phyloP scores from a whole-genome alignment of 1,284 basidiomycete genomes.

The Mycena sp. region DNA sequence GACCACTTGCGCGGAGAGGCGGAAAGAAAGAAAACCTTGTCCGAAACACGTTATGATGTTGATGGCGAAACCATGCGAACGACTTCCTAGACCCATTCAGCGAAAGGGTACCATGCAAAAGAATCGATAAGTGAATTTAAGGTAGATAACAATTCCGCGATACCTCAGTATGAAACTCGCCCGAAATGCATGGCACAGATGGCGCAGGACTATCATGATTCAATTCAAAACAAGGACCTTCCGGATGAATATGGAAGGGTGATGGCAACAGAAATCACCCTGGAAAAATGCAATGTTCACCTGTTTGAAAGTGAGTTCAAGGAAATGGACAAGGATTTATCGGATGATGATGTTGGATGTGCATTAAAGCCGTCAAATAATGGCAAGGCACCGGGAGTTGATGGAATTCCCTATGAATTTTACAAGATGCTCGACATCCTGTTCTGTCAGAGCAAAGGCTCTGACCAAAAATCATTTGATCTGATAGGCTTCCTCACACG shows the following conservation, averaged over 20 bases:
- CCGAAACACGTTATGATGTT: background rate
- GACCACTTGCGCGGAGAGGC: background rate
- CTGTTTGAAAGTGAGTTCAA: background rate
- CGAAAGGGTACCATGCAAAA: conserved; percentile 7
- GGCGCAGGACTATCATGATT: conserved; percentile 16
- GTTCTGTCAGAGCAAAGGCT: too few relatives aligned
- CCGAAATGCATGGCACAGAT: conserved; percentile 35
- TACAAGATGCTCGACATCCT: too few relatives aligned
- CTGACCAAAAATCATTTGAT: too few relatives aligned
- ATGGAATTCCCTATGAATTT: too few relatives aligned
- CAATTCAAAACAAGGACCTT: conserved; percentile 4
- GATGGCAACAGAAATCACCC: background rate
- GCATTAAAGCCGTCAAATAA: too few relatives aligned
- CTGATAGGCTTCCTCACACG: too few relatives aligned
- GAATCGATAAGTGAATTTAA: conserved; percentile 29
- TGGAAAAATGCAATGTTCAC: background rate
- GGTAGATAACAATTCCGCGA: background rate
- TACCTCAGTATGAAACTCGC: background rate
- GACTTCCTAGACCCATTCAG: background rate
- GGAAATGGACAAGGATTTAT: background rate
- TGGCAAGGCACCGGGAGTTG: too few relatives aligned
- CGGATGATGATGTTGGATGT: too few relatives aligned
- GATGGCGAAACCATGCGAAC: conserved; percentile 9
- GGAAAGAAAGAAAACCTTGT: conserved; percentile 19
- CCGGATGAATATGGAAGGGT: background rate